Evolutionary conservation across 345 rosid species (phyloP), one percentile per base, ranked within the genome.

Genomic region (Linum trigynum): DNA sequence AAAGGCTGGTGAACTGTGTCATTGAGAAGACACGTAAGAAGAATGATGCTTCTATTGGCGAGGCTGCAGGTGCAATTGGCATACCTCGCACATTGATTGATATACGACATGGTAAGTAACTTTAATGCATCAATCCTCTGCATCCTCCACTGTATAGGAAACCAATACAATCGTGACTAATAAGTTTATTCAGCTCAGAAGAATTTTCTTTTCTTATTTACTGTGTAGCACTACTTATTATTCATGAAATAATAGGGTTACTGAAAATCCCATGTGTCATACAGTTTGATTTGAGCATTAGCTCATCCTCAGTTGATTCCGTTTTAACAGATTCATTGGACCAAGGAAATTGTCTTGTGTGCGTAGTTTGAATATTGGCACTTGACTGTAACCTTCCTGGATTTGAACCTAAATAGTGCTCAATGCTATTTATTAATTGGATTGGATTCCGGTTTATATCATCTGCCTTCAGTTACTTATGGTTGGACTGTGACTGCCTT

Each of bases 1-100:
- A 69, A 72, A 95, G 97, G 94, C 95, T 95, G 62, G 98, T 91
- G 65, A 91, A 95, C 68, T 85, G 90, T 77, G 87, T 85, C 57
- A 82, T 89, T 41, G 99, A 95, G 79, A 95, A 87, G 84, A 84
- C 83, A 16, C 84, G 96, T 56, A 85, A 80, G 69, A 85, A 80
- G 69, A 79, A 74, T 32, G 79, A 79, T 40, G 63, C 81, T 70
- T 95, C 98, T 41, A 89, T 91, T 78, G 97, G 94, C 7, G 91
- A 81, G 71, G 99, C 99, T 59, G 96, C 99, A 56, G 78, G 65
- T 70, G 87, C 74, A 65, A 82, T 91, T 40, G 87, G 89, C 64
- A 87, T 95, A 67, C 97, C 99, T 0, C 92, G 97, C 57, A 82
- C 71, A 64, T 71, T 95, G 63, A 89, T 95, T 61, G 97, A 95